phyloP scores from a whole-genome alignment of 441 rosid genomes.

The Omphalea diandra region DNA sequence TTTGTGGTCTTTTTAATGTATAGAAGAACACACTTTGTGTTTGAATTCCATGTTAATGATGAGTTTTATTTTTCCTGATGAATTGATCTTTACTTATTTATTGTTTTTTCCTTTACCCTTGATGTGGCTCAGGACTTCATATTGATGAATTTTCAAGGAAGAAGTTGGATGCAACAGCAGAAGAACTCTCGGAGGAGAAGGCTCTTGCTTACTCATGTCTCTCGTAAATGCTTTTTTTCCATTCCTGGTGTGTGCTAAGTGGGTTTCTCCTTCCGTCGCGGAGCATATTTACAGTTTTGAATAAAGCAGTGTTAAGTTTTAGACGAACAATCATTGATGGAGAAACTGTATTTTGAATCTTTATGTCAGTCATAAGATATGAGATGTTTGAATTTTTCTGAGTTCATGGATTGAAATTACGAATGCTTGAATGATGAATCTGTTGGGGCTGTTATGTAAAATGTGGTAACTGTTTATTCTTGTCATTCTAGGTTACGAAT shows the following conservation, averaged over 20 bases:
- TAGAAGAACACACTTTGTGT: not conserved
- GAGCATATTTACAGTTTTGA: slow-evolving; percentile 28
- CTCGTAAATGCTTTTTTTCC: slow-evolving; percentile 32
- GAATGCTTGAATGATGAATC: not conserved
- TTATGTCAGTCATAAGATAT: not conserved
- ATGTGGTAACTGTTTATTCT: no score
- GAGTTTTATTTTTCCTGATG: not conserved
- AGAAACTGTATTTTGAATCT: slow-evolving; percentile 16
- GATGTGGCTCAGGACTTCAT: slow-evolving; percentile 49
- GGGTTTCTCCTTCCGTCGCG: slow-evolving; percentile 2
- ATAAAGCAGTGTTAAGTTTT: slow-evolving; percentile 31
- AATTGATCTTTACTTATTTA: not conserved
- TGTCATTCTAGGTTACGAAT: no score
- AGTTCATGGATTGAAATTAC: not conserved
- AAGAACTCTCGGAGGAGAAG: slow-evolving; percentile 83
- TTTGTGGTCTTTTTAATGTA: not conserved
- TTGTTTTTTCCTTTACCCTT: not conserved
- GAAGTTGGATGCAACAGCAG: slow-evolving; percentile 82
- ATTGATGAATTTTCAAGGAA: slow-evolving; percentile 85
- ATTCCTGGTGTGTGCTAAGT: slow-evolving; percentile 10
- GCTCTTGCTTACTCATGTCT: slow-evolving; percentile 92
- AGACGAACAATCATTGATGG: slow-evolving; percentile 18
- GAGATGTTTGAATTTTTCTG: not conserved
- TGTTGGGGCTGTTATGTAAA: no score
- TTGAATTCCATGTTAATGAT: not conserved